These are phyloP conservation scores for Globisporangium splendens DNA, from an alignment of 352 stramenopile genomes.

Conservation along the genomic window DNA sequence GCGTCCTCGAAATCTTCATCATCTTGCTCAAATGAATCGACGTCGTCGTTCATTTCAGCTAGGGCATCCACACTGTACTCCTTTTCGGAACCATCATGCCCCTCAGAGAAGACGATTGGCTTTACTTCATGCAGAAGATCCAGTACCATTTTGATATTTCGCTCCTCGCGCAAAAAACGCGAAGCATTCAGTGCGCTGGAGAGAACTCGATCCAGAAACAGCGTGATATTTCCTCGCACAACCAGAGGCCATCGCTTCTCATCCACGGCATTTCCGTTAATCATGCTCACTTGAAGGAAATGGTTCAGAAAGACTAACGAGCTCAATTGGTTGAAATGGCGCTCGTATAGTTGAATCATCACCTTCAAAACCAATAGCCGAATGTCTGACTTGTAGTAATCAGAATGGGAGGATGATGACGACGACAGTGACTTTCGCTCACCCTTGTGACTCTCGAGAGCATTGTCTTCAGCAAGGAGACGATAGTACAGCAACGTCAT, in stretches of 20 bases:
- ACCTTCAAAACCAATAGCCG: conserved; percentile 79
- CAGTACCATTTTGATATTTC: conserved; percentile 76
- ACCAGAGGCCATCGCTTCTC: conserved; percentile 64
- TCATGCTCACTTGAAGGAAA: conserved; percentile 78
- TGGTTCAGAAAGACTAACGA: conserved; percentile 85
- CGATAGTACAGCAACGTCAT: conserved; percentile 88
- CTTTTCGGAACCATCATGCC: conserved; percentile 58
- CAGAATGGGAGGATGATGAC: conserved; percentile 22
- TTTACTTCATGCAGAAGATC: conserved; percentile 77
- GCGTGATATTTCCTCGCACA: conserved; percentile 78
- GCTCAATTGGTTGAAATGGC: conserved; percentile 67
- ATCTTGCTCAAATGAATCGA: conserved; percentile 46
- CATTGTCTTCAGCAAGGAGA: conserved; percentile 65
- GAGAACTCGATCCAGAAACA: conserved; percentile 79
- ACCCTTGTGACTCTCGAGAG: conserved; percentile 4
- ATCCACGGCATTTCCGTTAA: conserved; percentile 37
- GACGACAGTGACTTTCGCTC: conserved; percentile 21
- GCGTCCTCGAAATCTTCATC: conserved; percentile 43
- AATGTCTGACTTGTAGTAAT: conserved; percentile 67
- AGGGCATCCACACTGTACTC: conserved; percentile 67
- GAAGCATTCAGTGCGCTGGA: conserved; percentile 79
- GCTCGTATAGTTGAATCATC: conserved; percentile 86
- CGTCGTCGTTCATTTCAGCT: conserved; percentile 43
- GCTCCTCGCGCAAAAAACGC: conserved; percentile 66
- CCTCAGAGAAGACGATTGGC: conserved; percentile 63